phyloP scores from a whole-genome alignment of 1,284 basidiomycete species.

The Cryptococcus depauperatus region DNA sequence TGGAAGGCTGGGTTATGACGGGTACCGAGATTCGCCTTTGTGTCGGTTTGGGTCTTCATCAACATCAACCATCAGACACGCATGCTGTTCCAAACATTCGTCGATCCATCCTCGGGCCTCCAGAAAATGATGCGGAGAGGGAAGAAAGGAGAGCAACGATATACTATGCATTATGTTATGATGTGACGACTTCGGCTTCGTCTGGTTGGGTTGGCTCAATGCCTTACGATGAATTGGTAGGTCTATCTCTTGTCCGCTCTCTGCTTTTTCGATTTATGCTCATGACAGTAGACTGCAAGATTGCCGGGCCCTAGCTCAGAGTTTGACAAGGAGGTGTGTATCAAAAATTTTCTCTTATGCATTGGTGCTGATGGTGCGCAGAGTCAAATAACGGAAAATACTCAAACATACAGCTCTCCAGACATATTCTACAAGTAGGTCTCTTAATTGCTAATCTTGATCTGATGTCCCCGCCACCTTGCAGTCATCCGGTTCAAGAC shows the following conservation, averaged over 20 bases:
- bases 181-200: conserved; percentile 17
- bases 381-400: conserved; percentile 26
- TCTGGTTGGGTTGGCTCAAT: conserved; percentile 30
- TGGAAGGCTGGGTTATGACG: conserved; percentile 32
- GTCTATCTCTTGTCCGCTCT: conserved; percentile 7
- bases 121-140: conserved; percentile 25
- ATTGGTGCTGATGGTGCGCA: not conserved
- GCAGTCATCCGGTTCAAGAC: conserved; percentile 35
- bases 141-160: conserved; percentile 30
- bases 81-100: conserved; percentile 2
- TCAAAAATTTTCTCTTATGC: not conserved
- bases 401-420: conserved; percentile 23
- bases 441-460: too few species aligned
- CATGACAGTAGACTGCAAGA: conserved; percentile 12
- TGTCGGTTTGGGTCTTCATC: conserved; percentile 26
- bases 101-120: conserved; percentile 18
- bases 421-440: conserved; percentile 31
- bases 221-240: conserved; percentile 30
- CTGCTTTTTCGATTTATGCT: too few species aligned
- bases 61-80: conserved; percentile 10
- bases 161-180: conserved; percentile 19
- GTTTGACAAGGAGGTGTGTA: conserved; percentile 22
- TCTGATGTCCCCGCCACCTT: not conserved
- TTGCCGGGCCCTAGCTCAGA: conserved; percentile 23
- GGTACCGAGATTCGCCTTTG: conserved; percentile 19